Base-by-base conservation (phyloP, 148 eudicot genomes). In the Polygonum maritimum region DNA sequence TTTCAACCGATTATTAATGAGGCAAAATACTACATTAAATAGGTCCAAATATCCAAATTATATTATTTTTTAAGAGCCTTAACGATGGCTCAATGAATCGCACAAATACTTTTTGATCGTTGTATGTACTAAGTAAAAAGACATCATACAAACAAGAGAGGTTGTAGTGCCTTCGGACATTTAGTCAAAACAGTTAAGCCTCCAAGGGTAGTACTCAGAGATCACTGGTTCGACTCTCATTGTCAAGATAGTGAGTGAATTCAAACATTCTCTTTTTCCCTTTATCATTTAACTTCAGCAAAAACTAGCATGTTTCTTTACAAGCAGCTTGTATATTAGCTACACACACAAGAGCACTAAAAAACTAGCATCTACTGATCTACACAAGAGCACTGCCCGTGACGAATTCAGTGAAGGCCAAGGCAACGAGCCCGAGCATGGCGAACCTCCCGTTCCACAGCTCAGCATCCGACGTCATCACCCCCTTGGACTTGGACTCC, bases 371-470 rank as follows among this genome's bases (percentile, higher is more conserved):
- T 26, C 31, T n/a, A n/a, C n/a, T n/a, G n/a, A n/a, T n/a, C 79
- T 75, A 88, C n/a, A 91, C 86, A 75, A 91, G 91, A 21, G 97
- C 89, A 3, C 88, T 80, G 0, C 98, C 98, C 22, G 77, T 90
- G 0, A 87, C 84, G 38, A 21, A 88, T 77, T 91, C 96, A 10
- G 96, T 91, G 74, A 93, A 69, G 4, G 96, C 98, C 86, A 93
- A 79, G 21, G 94, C 94, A 60, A 94, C 84, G 41, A 91, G 83
- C 4, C 98, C 98, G 62, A 90, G 52, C 98, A 94, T 94, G 33
- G 98, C 97, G 14, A 85, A 16, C 75, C 98, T 86, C 1, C 98
- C 98, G 73, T 94, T 94, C 93, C 86, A 88, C 1, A 94, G 22
- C 82, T 91, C 95, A 1, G 98, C 97, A 44, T 94, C 85, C 0